phyloP scores from a whole-genome alignment of 2,329 filamentous ascomycete species.

The Fusarium irregulare region DNA sequence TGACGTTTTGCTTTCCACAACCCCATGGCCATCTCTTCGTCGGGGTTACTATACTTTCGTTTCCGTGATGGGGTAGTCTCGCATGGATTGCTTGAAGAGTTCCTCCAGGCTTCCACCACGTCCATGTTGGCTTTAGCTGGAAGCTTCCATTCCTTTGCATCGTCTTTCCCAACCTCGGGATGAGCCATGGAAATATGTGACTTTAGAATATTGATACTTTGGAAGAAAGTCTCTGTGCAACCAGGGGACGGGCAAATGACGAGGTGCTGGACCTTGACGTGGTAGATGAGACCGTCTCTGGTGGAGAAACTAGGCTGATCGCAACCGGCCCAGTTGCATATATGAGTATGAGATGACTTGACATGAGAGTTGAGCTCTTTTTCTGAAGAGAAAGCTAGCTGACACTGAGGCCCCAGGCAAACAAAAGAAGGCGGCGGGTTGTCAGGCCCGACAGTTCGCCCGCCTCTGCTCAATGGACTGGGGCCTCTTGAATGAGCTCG shows the following conservation, averaged over 20 bases:
- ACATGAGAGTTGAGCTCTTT: constrained; percentile 43
- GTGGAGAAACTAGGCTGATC: constrained; percentile 51
- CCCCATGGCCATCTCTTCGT: constrained; percentile 2
- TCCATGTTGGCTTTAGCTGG: background rate
- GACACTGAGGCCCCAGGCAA: constrained; percentile 47
- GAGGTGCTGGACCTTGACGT: constrained; percentile 58
- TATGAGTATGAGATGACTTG: constrained; percentile 47
- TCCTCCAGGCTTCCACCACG: background rate
- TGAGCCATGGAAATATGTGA: constrained; percentile 55
- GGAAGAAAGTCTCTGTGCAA: constrained; percentile 53
- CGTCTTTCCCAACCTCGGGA: constrained; percentile 32
- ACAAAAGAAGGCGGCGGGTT: constrained; percentile 33
- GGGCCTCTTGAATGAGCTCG: constrained; percentile 37
- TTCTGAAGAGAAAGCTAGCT: constrained; percentile 41
- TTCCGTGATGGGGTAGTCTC: constrained; percentile 30
- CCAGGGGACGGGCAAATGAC: constrained; percentile 55
- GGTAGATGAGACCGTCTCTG: constrained; percentile 54
- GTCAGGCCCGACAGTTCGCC: constrained; percentile 24
- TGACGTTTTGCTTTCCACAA: constrained; percentile 48
- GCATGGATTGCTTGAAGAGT: background rate
- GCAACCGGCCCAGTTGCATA: constrained; percentile 57
- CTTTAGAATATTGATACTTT: constrained; percentile 50
- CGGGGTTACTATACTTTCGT: constrained; percentile 14
- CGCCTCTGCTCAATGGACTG: constrained; percentile 39
- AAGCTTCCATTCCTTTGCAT: constrained; percentile 47